Evolutionary conservation across 1,284 basidiomycete genomes (phyloP), one percentile per base, ranked within the genome.

Genomic region (Ustilago xerochloae): DNA sequence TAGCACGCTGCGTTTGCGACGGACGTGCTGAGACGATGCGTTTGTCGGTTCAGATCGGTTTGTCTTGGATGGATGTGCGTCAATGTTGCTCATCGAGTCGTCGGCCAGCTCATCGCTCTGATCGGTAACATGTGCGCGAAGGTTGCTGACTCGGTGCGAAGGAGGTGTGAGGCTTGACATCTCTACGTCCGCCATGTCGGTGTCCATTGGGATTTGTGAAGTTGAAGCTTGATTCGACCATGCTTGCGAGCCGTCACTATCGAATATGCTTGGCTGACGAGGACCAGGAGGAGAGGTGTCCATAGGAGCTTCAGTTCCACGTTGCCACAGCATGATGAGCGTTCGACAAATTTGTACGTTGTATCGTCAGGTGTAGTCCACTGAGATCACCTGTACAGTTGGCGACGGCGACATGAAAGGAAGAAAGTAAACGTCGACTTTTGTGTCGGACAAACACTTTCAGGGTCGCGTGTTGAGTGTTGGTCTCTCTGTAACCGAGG

Each of bases 301-400:
- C 78, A 80, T 80, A 5, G 78, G 78, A 29, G 78, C 77, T 46
- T 80, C 74, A 15, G 68, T 77, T 6, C 78, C 78, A 15, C 78
- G 61, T 47, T 65, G 60, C 73, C 73, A 75, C 12, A 61, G 52
- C 67, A 75, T 60, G 33, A 3, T 52, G 29, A 13, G 49, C 6
- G 33, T 6, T 36, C 30, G 30, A n/a, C n/a, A 39, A 18, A 39
- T 39, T 28, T 15, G 28, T 13, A 22, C 5, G 32, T 5, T 51
- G 20, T 24, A 8, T 38, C 8, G 4, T 7, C 24, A 29, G 24
- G 32, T 51, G 49, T 41, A 18, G 26, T 16, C 38, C 29, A 26
- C 26, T 47, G 45, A 47, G 13, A n/a, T n/a, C n/a, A n/a, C n/a
- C n/a, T n/a, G n/a, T n/a, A n/a, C n/a, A n/a, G n/a, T n/a, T n/a